Conservation (phyloP, 371 early-diverging fungal genomes). For the Syncephalastrum monosporum region DNA sequence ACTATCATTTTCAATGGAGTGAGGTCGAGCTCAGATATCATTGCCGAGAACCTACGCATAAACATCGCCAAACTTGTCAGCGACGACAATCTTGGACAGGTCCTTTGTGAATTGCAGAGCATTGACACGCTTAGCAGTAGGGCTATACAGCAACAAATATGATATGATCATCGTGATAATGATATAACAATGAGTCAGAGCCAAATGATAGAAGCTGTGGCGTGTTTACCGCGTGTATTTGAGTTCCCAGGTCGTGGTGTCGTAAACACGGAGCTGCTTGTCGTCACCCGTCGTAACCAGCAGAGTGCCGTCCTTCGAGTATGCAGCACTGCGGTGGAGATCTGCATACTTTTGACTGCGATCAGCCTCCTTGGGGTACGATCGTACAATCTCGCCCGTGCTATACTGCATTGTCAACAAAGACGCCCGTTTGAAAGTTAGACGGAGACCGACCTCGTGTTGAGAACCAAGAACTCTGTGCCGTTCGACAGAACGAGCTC, state of each 20-base stretch:
- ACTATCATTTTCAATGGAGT: conserved; percentile 9
- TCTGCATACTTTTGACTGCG: conserved; percentile 39
- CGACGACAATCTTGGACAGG: conserved; percentile 65
- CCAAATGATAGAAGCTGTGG: not conserved
- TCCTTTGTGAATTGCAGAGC: conserved; percentile 63
- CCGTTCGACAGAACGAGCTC: conserved; percentile 60
- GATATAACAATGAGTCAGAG: no score
- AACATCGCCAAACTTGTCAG: conserved; percentile 97
- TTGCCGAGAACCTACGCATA: conserved; percentile 55
- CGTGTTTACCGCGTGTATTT: conserved; percentile 47
- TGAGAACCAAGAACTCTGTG: conserved; percentile 53
- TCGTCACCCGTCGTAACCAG: conserved; percentile 72
- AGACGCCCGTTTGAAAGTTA: not conserved
- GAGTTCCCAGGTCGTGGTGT: conserved; percentile 60
- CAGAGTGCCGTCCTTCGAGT: conserved; percentile 57
- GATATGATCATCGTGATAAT: no score
- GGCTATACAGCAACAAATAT: conserved; percentile 22
- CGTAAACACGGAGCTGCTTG: conserved; percentile 70
- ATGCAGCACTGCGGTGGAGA: conserved; percentile 55
- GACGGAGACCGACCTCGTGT: conserved; percentile 45
- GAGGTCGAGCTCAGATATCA: not conserved
- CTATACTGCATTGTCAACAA: conserved; percentile 14
- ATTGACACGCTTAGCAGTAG: conserved; percentile 66
- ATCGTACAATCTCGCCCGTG: conserved; percentile 44
- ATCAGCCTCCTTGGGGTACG: conserved; percentile 21